Conservation (phyloP, 768 basidiomycete species). For the Cyclocybe cylindracea region DNA sequence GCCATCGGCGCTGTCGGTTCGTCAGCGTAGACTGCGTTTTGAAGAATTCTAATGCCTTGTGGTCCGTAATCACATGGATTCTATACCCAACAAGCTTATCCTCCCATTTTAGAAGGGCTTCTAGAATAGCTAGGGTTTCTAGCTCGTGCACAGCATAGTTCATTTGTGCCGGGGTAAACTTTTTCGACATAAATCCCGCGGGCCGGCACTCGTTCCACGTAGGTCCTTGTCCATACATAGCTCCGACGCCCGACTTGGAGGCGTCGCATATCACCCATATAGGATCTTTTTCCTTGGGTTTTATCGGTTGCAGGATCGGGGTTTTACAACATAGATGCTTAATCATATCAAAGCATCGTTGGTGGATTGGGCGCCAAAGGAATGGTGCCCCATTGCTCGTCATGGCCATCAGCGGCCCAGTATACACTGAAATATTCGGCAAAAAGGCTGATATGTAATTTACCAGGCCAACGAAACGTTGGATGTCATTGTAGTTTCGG, state of each 20-base stretch:
- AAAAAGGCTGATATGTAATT: conserved; percentile 38
- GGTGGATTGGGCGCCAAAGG: conserved; percentile 21
- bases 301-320: conserved; percentile 18
- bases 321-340: conserved; percentile 20
- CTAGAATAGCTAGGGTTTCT: conserved; percentile 38
- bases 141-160: conserved; percentile 21
- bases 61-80: conserved; percentile 33
- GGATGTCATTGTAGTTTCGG: conserved; percentile 32
- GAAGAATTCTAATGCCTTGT: conserved; percentile 31
- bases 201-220: conserved; percentile 29
- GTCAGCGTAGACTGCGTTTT: conserved; percentile 22
- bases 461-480: conserved; percentile 39
- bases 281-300: conserved; percentile 17
- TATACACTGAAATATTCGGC: conserved; percentile 33
- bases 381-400: conserved; percentile 26
- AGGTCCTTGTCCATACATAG: conserved; percentile 31
- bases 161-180: conserved; percentile 32
- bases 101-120: conserved; percentile 30
- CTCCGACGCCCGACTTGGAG: conserved; percentile 27
- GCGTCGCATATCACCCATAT: conserved; percentile 34
- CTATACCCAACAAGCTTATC: conserved; percentile 29
- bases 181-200: conserved; percentile 33
- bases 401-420: conserved; percentile 27
- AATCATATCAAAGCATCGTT: conserved; percentile 36
- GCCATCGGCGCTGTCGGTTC: conserved; percentile 8